These are phyloP conservation scores for Alternaria longipes DNA, from an alignment of 2,329 filamentous ascomycete genomes.

Conservation along the genomic window DNA sequence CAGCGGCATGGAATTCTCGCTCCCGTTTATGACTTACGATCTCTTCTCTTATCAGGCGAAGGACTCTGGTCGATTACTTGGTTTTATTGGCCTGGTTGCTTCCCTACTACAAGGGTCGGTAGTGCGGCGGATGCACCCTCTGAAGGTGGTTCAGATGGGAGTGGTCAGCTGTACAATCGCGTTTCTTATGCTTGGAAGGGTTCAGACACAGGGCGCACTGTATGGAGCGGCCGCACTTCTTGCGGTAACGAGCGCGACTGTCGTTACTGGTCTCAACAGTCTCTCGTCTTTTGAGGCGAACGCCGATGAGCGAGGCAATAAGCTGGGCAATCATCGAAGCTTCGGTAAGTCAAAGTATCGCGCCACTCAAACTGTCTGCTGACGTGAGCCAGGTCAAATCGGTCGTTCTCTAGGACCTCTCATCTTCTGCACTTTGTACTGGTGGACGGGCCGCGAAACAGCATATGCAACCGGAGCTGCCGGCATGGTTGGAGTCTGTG, in stretches of 20 bases:
- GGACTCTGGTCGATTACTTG: conserved; percentile 84
- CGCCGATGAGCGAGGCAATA: conserved; percentile 81
- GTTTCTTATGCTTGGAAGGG: conserved; percentile 79
- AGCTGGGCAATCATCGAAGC: conserved; percentile 82
- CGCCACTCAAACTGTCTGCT: conserved; percentile 12
- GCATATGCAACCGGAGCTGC: conserved; percentile 84
- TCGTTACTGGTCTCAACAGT: conserved; percentile 92
- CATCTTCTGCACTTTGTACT: conserved; percentile 93
- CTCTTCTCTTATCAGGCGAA: conserved; percentile 83
- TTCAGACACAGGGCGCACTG: conserved; percentile 73
- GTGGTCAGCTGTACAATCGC: conserved; percentile 79
- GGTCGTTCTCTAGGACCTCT: conserved; percentile 87
- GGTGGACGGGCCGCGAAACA: conserved; percentile 92
- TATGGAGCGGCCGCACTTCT: conserved; percentile 85
- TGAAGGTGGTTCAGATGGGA: conserved; percentile 81
- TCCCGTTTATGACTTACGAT: conserved; percentile 97
- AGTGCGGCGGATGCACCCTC: conserved; percentile 82
- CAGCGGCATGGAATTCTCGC: conserved; percentile 96
- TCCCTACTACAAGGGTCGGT: conserved; percentile 94
- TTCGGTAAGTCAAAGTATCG: conserved; percentile 55
- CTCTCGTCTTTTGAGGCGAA: conserved; percentile 89
- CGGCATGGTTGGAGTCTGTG: conserved; percentile 79
- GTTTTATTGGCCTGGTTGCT: conserved; percentile 89
- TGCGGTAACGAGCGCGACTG: conserved; percentile 90
- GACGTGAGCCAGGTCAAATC: conserved; percentile 72